Conservation (phyloP, 2,329 filamentous ascomycete genomes). For the Fusarium piperis region DNA sequence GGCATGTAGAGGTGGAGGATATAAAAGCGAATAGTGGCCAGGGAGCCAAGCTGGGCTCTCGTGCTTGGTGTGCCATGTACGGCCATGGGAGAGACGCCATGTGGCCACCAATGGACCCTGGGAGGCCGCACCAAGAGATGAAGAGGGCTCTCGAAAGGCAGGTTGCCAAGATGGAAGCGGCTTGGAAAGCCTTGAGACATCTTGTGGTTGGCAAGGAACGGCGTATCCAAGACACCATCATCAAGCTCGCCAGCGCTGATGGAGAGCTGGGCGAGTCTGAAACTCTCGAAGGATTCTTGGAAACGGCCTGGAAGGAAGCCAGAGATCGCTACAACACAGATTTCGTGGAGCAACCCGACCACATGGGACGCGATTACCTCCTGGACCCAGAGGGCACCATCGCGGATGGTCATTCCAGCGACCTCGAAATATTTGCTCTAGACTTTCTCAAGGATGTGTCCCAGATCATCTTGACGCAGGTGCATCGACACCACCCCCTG, state of each 20-base stretch:
- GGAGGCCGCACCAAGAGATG: not conserved
- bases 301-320: constrained; percentile 13
- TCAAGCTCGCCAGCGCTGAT: constrained; percentile 4
- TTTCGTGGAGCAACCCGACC: not conserved
- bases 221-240: constrained; percentile 17
- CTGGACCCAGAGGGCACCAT: constrained; percentile 24
- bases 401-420: constrained; percentile 11
- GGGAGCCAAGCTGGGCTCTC: not conserved
- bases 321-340: constrained; percentile 16
- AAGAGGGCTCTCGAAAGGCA: not conserved
- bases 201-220: constrained; percentile 17
- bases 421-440: constrained; percentile 31
- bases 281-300: constrained; percentile 10
- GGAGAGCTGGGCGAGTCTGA: not conserved
- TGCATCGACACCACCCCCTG: constrained; percentile 7
- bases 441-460: constrained; percentile 24
- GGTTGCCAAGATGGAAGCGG: not conserved
- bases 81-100: constrained; percentile 10
- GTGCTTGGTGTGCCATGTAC: not conserved
- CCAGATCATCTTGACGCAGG: too few relatives aligned
- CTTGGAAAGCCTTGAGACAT: constrained; percentile 3
- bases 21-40: not conserved
- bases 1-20: not conserved
- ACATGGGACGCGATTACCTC: constrained; percentile 18
- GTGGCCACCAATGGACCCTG: constrained; percentile 31